Evolutionary conservation across 306 rosid genomes (phyloP).

Genomic region (Quercus mongolica): DNA sequence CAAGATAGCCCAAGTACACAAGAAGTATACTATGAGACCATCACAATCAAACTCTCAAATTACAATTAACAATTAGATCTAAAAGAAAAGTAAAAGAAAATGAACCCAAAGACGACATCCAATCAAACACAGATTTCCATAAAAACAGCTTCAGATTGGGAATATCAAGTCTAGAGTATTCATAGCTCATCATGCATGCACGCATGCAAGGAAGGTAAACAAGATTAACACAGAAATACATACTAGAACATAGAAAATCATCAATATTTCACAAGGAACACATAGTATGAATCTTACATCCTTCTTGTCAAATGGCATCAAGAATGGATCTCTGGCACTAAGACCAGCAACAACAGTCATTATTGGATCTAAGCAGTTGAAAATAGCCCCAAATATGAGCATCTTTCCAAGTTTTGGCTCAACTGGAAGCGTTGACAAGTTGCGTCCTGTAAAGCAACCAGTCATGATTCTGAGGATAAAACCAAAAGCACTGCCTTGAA

Average conservation of each 20-base stretch:
- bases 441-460: slow-evolving; percentile 55
- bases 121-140: too few species aligned
- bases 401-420: slow-evolving; percentile 98
- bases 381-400: slow-evolving; percentile 80
- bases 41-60: too few species aligned
- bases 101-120: too few species aligned
- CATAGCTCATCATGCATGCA: background rate
- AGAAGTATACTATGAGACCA: too few species aligned
- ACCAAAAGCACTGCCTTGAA: background rate
- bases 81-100: too few species aligned
- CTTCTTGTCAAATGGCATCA: slow-evolving; percentile 78
- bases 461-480: background rate
- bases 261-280: background rate
- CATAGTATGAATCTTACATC: slow-evolving; percentile 54
- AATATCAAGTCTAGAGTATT: background rate
- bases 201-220: background rate
- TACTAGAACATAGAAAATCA: background rate
- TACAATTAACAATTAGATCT: too few species aligned
- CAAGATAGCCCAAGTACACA: too few species aligned
- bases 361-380: slow-evolving; percentile 90
- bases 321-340: slow-evolving; percentile 93
- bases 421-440: slow-evolving; percentile 78
- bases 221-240: background rate
- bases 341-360: slow-evolving; percentile 89
- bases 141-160: too few species aligned